Evolutionary conservation across 768 basidiomycete species (phyloP), one percentile per base, ranked within the genome.

Genomic region (Hericium erinaceus): DNA sequence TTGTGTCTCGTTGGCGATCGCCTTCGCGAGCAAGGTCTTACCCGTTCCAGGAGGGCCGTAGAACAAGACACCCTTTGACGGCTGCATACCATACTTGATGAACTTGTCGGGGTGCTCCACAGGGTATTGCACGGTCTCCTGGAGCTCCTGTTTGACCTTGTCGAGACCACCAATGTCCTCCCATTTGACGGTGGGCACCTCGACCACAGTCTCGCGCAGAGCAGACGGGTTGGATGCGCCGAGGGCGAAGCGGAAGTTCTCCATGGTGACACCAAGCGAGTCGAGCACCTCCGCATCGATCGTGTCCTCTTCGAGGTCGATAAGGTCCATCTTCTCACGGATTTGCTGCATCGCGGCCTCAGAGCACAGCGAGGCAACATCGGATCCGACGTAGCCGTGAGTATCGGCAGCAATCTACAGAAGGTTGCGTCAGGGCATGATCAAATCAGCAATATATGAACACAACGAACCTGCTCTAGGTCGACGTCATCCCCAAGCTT

Each of bases 271-370:
- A 63, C 97, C 97, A 52, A 99, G 89, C 6, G 95, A 91, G 73
- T 99, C 97, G 56, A 99, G 88, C 2, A 99, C 95, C 73, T 99
- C 97, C 8, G 97, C 97, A 66, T 99, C 97, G 68, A 99, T 99
- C 52, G 95, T 98, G 68, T 99, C 97, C 72, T 95, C 92, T 61
- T 94, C 92, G 33, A 95, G 81, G 70, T 95, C 93, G 62, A 95
- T 93, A 64, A 93, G 75, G 64, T 98, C 95, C 95, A 99, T 98
- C 84, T 99, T 99, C 76, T 99, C 97, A 70, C 97, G 91, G 62
- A 99, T 99, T 71, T 99, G 97, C 77, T 99, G 97, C 97, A 99
- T 99, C 49, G 97, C 97, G 56, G 97, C 97, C 71, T 99, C 97
- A 2, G 97, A 98, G 72, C 97, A 99, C 53, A 99, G 81, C 11